phyloP scores from a whole-genome alignment of 2,329 filamentous ascomycete genomes.

The Aspergillus fumigatus region DNA sequence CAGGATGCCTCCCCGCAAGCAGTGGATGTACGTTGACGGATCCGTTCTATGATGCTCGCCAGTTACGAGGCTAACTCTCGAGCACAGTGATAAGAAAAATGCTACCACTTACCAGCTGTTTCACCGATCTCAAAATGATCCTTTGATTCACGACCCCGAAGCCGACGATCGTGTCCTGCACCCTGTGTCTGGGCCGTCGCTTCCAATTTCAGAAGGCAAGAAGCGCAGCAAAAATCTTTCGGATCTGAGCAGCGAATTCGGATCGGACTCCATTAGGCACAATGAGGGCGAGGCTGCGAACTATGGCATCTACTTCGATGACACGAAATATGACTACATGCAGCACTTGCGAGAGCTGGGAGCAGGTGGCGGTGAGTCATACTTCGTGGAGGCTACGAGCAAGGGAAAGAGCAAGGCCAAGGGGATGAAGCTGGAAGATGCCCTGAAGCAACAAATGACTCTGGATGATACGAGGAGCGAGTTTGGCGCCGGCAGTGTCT shows the following conservation, averaged over 20 bases:
- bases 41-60: not conserved
- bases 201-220: conserved; percentile 25
- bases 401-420: conserved; percentile 65
- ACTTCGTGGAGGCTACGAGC: conserved; percentile 72
- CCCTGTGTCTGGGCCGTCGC: conserved; percentile 47
- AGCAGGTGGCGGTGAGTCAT: conserved; percentile 62
- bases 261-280: conserved; percentile 62
- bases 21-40: conserved; percentile 61
- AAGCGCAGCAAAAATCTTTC: conserved; percentile 58
- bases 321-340: conserved; percentile 98
- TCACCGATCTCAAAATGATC: conserved; percentile 94
- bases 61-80: not conserved
- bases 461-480: conserved; percentile 39
- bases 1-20: conserved; percentile 68
- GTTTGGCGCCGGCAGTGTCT: conserved; percentile 28
- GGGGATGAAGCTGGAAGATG: conserved; percentile 79
- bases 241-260: conserved; percentile 73
- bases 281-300: conserved; percentile 97
- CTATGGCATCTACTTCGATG: conserved; percentile 91
- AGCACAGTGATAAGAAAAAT: conserved; percentile 73
- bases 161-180: conserved; percentile 90
- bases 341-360: conserved; percentile 93
- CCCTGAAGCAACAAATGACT: conserved; percentile 56
- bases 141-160: conserved; percentile 85
- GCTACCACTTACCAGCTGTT: conserved; percentile 92